Conservation (phyloP, 2,329 filamentous ascomycete genomes). For the Aureobasidium subglaciale region DNA sequence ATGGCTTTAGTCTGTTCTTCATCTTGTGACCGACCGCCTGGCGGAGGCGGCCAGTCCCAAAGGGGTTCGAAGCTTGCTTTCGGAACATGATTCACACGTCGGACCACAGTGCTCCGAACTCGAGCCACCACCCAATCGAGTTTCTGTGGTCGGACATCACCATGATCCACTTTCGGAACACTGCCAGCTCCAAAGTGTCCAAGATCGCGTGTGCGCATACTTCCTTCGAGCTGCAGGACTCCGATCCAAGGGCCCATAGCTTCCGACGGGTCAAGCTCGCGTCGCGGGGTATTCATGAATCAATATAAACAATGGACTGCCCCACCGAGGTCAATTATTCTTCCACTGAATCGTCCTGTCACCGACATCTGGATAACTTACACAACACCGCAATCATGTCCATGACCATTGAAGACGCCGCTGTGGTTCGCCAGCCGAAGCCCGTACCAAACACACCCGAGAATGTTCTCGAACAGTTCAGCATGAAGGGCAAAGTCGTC, state of each 20-base stretch:
- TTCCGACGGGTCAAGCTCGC: neutral
- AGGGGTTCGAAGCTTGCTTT: too few relatives aligned
- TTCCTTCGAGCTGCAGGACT: too few relatives aligned
- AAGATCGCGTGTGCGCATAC: too few relatives aligned
- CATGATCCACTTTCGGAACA: neutral
- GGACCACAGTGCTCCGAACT: slow-evolving; percentile 1
- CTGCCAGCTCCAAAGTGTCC: too few relatives aligned
- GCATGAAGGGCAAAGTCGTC: slow-evolving; percentile 34
- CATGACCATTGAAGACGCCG: slow-evolving; percentile 26
- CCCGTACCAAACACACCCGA: slow-evolving; percentile 25
- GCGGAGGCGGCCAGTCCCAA: too few relatives aligned
- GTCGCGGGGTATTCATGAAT: neutral
- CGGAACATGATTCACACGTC: neutral
- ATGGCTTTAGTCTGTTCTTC: too few relatives aligned
- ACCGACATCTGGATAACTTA: too few relatives aligned
- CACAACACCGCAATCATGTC: slow-evolving; percentile 22
- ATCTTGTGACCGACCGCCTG: too few relatives aligned
- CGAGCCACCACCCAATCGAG: neutral
- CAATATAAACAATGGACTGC: neutral
- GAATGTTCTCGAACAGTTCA: slow-evolving; percentile 23
- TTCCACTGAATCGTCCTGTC: too few relatives aligned
- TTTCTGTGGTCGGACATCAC: neutral
- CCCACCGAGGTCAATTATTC: neutral
- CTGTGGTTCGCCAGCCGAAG: slow-evolving; percentile 19
- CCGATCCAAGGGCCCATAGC: too few relatives aligned